These are phyloP conservation scores for Fraxinus latifolia DNA, from an alignment of 305 asterid species.

Conservation along the genomic window DNA sequence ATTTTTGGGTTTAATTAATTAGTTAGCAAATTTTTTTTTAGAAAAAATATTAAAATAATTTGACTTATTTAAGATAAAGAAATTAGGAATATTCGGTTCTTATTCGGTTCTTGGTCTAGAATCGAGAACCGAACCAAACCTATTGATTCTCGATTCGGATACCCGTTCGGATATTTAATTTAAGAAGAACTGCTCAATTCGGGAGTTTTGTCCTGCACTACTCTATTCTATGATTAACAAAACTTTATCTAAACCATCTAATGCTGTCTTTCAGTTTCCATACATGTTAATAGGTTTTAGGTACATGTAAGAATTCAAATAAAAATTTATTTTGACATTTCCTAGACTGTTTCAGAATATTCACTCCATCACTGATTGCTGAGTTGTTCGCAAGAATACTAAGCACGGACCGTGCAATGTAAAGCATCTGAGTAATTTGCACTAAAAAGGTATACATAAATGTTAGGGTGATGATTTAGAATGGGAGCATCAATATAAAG, in stretches of 20 bases:
- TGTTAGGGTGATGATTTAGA: neutral
- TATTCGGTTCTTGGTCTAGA: neutral
- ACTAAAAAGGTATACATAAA: neutral
- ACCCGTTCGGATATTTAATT: neutral
- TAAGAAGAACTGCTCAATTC: neutral
- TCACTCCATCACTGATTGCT: neutral
- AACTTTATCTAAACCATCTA: neutral
- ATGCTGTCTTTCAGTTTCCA: slow-evolving; percentile 13
- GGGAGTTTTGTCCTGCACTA: neutral
- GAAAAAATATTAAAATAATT: neutral
- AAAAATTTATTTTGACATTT: neutral
- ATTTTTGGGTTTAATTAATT: no score
- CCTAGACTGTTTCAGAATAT: neutral
- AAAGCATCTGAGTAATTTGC: neutral
- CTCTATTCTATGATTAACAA: neutral
- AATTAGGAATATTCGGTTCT: no score
- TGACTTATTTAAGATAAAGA: neutral
- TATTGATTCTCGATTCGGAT: no score
- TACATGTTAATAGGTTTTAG: neutral
- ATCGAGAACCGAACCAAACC: neutral
- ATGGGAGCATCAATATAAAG: neutral
- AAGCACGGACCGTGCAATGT: neutral
- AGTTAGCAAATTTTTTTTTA: neutral
- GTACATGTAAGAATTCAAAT: neutral
- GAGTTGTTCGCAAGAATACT: neutral